A percentile compares a stretch with the other conserved stretches of the same genome.
Evolutionary conservation across 352 stramenopile genomes (phyloP).

Genomic region (Phytopythium vexans): DNA sequence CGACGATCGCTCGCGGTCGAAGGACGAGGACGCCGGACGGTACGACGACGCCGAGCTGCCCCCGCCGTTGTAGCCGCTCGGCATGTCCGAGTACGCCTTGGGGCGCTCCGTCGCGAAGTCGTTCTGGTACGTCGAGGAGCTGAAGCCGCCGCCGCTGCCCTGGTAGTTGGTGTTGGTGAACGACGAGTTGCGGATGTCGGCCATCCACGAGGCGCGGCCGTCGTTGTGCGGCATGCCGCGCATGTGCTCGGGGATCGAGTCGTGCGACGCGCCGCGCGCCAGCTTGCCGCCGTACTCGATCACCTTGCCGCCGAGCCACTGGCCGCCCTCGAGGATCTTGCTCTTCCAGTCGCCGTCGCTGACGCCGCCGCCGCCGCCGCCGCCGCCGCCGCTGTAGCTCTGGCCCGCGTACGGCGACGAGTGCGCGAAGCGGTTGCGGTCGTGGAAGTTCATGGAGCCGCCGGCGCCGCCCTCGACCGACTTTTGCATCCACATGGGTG

Average conservation of each 20-base stretch:
- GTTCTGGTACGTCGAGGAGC: slow-evolving; percentile 51
- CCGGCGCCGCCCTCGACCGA: slow-evolving; percentile 36
- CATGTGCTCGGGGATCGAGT: slow-evolving; percentile 45
- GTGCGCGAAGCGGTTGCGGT: slow-evolving; percentile 45
- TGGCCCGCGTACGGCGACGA: slow-evolving; percentile 23
- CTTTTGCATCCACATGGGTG: slow-evolving; percentile 60
- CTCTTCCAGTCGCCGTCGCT: slow-evolving; percentile 59
- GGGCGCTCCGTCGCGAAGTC: slow-evolving; percentile 68
- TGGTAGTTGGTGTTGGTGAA: slow-evolving; percentile 13
- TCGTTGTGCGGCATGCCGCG: slow-evolving; percentile 57
- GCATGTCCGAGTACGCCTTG: slow-evolving; percentile 45
- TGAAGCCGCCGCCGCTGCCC: slow-evolving; percentile 13
- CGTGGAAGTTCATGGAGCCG: slow-evolving; percentile 51
- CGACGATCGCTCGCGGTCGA: no score
- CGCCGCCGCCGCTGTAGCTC: slow-evolving; percentile 19
- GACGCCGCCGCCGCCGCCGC: background rate
- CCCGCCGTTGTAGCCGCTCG: slow-evolving; percentile 5
- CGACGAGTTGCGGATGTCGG: slow-evolving; percentile 60
- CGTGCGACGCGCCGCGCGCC: slow-evolving; percentile 32
- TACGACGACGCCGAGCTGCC: no score
- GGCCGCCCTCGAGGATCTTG: slow-evolving; percentile 62
- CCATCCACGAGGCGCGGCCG: slow-evolving; percentile 75
- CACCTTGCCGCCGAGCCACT: slow-evolving; percentile 71
- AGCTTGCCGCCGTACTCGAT: slow-evolving; percentile 67
- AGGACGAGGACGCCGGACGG: no score